Conservation (phyloP, 2,329 filamentous ascomycete genomes). For the Colletotrichum endophyticum region DNA sequence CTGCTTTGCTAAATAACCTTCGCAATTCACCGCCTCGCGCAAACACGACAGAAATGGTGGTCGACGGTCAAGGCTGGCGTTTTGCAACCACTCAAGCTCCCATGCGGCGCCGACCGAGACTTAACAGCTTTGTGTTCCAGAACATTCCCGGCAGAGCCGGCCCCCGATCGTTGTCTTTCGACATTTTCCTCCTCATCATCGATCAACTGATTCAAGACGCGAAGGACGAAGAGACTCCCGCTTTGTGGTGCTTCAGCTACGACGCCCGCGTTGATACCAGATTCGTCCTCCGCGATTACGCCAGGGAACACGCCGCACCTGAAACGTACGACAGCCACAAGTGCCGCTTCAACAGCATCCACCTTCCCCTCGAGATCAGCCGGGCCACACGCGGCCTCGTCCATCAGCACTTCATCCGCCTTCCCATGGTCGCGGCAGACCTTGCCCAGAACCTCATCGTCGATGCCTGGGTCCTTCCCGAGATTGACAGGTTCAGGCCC, state of each 20-base stretch:
- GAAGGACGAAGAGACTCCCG: background rate
- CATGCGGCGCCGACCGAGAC: background rate
- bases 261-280: background rate
- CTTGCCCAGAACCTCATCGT: background rate
- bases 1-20: background rate
- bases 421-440: background rate
- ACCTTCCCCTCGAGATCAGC: background rate
- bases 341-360: background rate
- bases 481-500: background rate
- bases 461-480: background rate
- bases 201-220: background rate
- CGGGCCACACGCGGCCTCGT: background rate
- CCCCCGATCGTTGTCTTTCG: background rate
- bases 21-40: background rate
- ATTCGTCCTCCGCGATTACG: background rate
- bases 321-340: background rate
- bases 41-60: background rate
- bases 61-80: background rate
- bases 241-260: background rate
- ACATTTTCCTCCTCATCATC: background rate
- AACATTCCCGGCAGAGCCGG: background rate
- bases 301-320: background rate
- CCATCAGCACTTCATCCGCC: background rate
- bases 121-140: background rate
- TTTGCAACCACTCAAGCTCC: background rate